These are phyloP conservation scores for Macrophomina phaseolina DNA, from an alignment of 2,329 filamentous ascomycete species.

Conservation along the genomic window DNA sequence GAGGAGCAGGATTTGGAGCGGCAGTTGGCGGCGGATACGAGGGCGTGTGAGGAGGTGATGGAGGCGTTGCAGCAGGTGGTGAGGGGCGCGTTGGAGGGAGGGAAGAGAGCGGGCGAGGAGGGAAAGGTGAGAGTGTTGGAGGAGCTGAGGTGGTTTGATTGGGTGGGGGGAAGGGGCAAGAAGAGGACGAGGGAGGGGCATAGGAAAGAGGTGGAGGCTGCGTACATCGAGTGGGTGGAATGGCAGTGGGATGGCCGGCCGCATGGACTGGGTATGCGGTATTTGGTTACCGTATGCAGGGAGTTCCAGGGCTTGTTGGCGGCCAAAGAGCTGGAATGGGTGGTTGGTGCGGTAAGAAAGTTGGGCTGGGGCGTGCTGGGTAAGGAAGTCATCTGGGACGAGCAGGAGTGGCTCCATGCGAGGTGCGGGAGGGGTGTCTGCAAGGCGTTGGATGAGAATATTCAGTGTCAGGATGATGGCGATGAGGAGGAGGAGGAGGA, in stretches of 20 bases:
- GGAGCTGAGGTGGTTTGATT: neutral
- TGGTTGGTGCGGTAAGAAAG: neutral
- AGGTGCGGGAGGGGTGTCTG: no score
- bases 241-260: neutral
- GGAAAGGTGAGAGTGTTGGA: neutral
- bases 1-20: neutral
- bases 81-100: neutral
- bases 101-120: neutral
- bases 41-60: neutral
- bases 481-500: neutral
- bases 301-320: neutral
- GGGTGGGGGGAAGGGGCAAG: neutral
- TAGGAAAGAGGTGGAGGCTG: neutral
- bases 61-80: neutral
- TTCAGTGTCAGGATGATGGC: no score
- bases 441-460: no score
- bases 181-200: neutral
- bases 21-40: neutral
- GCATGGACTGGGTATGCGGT: neutral
- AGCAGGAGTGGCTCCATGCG: neutral
- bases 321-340: neutral
- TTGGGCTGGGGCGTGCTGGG: neutral
- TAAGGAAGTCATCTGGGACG: neutral
- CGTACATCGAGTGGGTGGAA: neutral
- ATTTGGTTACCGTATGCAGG: neutral